phyloP scores from a whole-genome alignment of 164 flowering plant species.

The Houttuynia cordata region DNA sequence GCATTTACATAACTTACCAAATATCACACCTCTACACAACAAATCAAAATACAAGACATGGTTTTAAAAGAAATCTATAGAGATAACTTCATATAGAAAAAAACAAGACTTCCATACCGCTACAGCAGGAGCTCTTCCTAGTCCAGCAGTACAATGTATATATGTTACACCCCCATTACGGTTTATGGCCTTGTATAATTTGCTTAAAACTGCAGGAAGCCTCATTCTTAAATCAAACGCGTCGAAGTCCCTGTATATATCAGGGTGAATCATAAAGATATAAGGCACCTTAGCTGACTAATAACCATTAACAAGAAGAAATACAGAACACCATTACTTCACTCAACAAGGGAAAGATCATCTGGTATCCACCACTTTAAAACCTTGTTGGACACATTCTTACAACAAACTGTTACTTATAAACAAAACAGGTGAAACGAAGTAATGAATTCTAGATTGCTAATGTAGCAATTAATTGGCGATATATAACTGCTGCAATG shows the following conservation, averaged over 20 bases:
- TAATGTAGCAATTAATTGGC: too few species aligned
- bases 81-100: not conserved
- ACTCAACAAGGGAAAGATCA: too few species aligned
- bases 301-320: too few species aligned
- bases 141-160: slow-evolving; percentile 96
- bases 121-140: slow-evolving; percentile 96
- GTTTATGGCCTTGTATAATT: slow-evolving; percentile 59
- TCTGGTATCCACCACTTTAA: too few species aligned
- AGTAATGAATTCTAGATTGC: not conserved
- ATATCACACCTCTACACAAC: too few species aligned
- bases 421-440: not conserved
- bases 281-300: not conserved
- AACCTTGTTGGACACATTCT: too few species aligned
- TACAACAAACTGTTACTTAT: too few species aligned
- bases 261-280: not conserved
- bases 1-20: not conserved
- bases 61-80: not conserved
- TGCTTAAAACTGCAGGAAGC: slow-evolving; percentile 82
- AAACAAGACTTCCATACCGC: slow-evolving; percentile 51
- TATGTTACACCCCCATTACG: slow-evolving; percentile 86
- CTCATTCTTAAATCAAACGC: slow-evolving; percentile 74
- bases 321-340: not conserved
- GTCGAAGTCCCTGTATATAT: slow-evolving; percentile 77
- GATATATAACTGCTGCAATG: too few species aligned
- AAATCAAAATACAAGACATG: not conserved